These are phyloP conservation scores for Suhomyces tanzawaensis DNA, from an alignment of 805 yeast species.

Conservation along the genomic window DNA sequence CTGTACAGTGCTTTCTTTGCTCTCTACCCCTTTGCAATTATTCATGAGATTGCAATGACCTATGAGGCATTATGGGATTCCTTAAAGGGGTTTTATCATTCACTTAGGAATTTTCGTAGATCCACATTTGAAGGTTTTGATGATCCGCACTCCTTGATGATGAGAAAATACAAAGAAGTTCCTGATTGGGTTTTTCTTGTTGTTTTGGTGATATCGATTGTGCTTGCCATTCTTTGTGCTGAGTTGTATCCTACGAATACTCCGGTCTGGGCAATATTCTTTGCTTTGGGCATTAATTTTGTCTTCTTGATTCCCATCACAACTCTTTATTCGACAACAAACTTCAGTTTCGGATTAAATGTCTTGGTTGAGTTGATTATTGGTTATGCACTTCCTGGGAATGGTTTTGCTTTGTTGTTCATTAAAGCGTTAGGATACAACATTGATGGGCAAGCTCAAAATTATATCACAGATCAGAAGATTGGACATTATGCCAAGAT, in stretches of 20 bases:
- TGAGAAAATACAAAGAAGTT: constrained; percentile 32
- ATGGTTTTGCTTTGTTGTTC: constrained; percentile 21
- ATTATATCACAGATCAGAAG: constrained; percentile 36
- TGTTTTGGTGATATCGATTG: constrained; percentile 19
- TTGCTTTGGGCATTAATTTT: constrained; percentile 19
- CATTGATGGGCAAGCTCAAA: constrained; percentile 29
- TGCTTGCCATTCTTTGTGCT: constrained; percentile 29
- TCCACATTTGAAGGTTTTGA: constrained; percentile 32
- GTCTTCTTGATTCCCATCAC: constrained; percentile 21
- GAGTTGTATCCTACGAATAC: constrained; percentile 20
- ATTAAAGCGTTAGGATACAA: constrained; percentile 24
- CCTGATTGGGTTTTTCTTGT: constrained; percentile 31
- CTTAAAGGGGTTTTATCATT: constrained; percentile 10
- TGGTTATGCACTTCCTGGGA: constrained; percentile 29
- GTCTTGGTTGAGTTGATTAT: constrained; percentile 18
- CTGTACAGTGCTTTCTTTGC: constrained; percentile 26
- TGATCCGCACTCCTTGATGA: constrained; percentile 33
- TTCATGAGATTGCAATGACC: constrained; percentile 16
- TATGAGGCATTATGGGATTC: constrained; percentile 13
- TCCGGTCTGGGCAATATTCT: constrained; percentile 23
- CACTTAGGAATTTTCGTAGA: constrained; percentile 15
- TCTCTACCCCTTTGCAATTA: constrained; percentile 22
- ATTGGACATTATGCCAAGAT: constrained; percentile 23
- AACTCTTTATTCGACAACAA: constrained; percentile 15
- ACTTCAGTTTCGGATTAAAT: constrained; percentile 13